These are phyloP conservation scores for Fusarium sp. DNA, from an alignment of 2,329 filamentous ascomycete genomes.

Conservation along the genomic window DNA sequence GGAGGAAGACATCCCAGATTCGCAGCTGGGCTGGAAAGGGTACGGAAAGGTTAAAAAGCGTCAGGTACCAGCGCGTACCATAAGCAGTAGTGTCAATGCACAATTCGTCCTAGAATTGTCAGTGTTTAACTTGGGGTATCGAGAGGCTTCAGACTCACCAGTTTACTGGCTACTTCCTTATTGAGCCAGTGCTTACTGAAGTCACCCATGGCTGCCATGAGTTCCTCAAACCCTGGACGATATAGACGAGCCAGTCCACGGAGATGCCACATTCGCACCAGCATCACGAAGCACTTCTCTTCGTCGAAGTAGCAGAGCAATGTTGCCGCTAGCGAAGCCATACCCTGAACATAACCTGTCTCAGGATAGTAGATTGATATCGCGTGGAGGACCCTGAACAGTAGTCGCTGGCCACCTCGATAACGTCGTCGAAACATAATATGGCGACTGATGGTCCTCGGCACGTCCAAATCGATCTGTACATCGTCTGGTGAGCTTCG, in stretches of 20 bases:
- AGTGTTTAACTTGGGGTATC: conserved; percentile 5
- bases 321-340: conserved; percentile 93
- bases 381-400: conserved; percentile 93
- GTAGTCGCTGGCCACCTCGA: conserved; percentile 87
- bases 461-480: conserved; percentile 97
- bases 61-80: conserved; percentile 96
- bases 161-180: conserved; percentile 81
- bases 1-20: conserved; percentile 98
- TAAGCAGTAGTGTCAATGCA: conserved; percentile 91
- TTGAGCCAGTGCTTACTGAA: conserved; percentile 88
- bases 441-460: conserved; percentile 91
- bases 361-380: conserved; percentile 91
- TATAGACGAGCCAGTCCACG: conserved; percentile 89
- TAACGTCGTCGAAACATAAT: conserved; percentile 97
- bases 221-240: conserved; percentile 81
- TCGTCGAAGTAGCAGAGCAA: conserved; percentile 97
- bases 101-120: conserved; percentile 71
- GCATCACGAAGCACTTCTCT: conserved; percentile 93
- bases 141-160: conserved; percentile 67
- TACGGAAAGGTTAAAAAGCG: conserved; percentile 95
- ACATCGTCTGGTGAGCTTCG: conserved; percentile 87
- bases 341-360: conserved; percentile 96
- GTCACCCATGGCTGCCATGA: conserved; percentile 87
- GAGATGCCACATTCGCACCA: conserved; percentile 92
- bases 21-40: conserved; percentile 94